Evolutionary conservation across 208 protist species (phyloP).

Genomic region (Trypanosomatidae sp.): DNA sequence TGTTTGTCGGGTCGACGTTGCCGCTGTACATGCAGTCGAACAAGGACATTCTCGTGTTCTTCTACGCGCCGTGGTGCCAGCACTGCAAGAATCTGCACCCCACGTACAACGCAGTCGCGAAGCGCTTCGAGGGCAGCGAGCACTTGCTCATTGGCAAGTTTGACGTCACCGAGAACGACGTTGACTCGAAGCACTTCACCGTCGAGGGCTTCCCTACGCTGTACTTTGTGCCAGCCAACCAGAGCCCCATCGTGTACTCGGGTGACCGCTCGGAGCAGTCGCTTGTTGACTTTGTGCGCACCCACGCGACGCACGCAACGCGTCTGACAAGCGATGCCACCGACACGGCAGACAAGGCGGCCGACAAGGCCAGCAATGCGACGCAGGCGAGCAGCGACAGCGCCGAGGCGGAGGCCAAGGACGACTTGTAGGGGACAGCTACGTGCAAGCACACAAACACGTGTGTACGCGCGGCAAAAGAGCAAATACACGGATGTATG

Average conservation of each 20-base stretch:
- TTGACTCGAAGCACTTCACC: slow-evolving; percentile 17
- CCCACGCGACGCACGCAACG: slow-evolving; percentile 8
- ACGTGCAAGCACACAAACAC: too few species aligned
- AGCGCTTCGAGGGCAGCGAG: slow-evolving; percentile 16
- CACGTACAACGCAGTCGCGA: slow-evolving; percentile 60
- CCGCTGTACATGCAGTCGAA: slow-evolving; percentile 22
- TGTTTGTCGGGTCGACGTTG: slow-evolving; percentile 56
- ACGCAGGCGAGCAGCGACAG: not conserved
- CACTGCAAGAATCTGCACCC: slow-evolving; percentile 92
- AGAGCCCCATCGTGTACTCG: slow-evolving; percentile 46
- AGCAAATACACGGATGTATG: too few species aligned
- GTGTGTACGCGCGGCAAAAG: too few species aligned
- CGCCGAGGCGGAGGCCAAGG: slow-evolving; percentile 6
- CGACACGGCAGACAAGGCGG: not conserved
- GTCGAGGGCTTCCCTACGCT: slow-evolving; percentile 81
- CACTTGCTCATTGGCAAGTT: slow-evolving; percentile 79
- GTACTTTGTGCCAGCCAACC: slow-evolving; percentile 54
- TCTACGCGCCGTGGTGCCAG: slow-evolving; percentile 95
- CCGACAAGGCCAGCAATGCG: not conserved
- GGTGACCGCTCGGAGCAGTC: slow-evolving; percentile 40
- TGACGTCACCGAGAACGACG: slow-evolving; percentile 57
- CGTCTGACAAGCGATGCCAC: too few species aligned
- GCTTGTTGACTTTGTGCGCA: slow-evolving; percentile 44
- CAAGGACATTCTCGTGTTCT: slow-evolving; percentile 90
- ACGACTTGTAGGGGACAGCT: slow-evolving; percentile 18